Base-by-base conservation (phyloP, 257 asterid genomes). In the Ophiorrhiza pumila region DNA sequence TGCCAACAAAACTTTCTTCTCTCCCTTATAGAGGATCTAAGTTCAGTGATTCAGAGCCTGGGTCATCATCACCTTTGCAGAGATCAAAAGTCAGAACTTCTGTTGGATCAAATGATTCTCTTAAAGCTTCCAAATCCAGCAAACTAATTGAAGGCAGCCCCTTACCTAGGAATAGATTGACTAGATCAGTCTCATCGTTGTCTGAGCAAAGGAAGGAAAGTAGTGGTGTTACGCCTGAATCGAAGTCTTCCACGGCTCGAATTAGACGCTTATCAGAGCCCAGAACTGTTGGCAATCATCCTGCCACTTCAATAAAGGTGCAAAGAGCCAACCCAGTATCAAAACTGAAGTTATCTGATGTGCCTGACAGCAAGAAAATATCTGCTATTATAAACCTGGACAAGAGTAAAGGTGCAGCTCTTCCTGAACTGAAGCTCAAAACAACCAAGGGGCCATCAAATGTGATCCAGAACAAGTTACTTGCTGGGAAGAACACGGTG, bases 21-120 rank as follows among this genome's bases (percentile, higher is more conserved):
- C 76, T 87, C 70, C 73, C 90, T 83, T 77, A 77, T 71, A 84
- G 84, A 82, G 96, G 96, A 80, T 87, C 98, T 4, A 92, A 89
- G 87, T 92, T 92, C 81, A 86, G 93, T 79, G 98, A 92, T 84
- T 82, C 91, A 35, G 98, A 88, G 78, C 94, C 95, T 39, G 98
- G 96, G 47, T 83, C 94, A 68, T 89, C 89, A 39, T 92, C 97
- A 61, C 98, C 98, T 61, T 81, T 89, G 85, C 98, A 92, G 81
- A 92, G 98, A 82, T 87, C 98, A 76, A 90, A 90, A 84, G 71
- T 89, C 80, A 83, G 95, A 83, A 80, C 83, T 74, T 75, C 97
- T 52, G 73, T 84, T 62, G 85, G 80, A 79, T 73, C 91, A 69
- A 79, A 74, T 68, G 86, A 80, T 77, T 31, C 81, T 61, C 85